These are phyloP conservation scores for Leishmania guyanensis DNA, from an alignment of 208 protist species.

Conservation along the genomic window DNA sequence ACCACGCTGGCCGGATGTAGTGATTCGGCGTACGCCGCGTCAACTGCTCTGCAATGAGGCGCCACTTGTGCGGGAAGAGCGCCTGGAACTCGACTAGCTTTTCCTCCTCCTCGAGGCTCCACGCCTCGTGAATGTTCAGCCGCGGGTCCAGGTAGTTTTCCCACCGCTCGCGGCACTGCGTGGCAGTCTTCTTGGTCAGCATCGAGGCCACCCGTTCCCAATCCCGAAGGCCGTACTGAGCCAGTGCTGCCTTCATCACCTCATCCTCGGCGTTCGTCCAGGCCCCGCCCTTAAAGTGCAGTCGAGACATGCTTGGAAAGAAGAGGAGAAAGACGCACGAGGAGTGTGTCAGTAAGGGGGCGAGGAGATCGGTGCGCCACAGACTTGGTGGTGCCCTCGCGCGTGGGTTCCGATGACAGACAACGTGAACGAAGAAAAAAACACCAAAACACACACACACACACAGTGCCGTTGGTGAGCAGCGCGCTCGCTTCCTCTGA, in stretches of 20 bases:
- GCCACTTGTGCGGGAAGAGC: slow-evolving; percentile 99
- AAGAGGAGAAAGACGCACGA: slow-evolving; percentile 10
- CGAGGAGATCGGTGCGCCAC: not conserved
- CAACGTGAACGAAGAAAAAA: not conserved
- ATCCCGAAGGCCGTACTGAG: slow-evolving; percentile 99
- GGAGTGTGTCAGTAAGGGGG: not conserved
- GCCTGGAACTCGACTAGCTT: slow-evolving; percentile 98
- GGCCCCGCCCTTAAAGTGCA: slow-evolving; percentile 97
- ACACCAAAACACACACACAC: not conserved
- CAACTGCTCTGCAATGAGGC: slow-evolving; percentile 95
- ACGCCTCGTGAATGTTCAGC: slow-evolving; percentile 99
- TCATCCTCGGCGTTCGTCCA: slow-evolving; percentile 99
- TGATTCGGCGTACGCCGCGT: slow-evolving; percentile 44
- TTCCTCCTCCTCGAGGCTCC: slow-evolving; percentile 99
- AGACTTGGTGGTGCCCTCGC: not conserved
- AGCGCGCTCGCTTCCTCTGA: not conserved
- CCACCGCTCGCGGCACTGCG: slow-evolving; percentile 99
- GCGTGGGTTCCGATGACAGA: not conserved
- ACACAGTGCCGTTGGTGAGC: not conserved
- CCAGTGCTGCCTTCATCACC: slow-evolving; percentile 99
- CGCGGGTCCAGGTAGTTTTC: slow-evolving; percentile 99
- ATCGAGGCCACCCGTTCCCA: slow-evolving; percentile 99
- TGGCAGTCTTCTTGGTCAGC: slow-evolving; percentile 97
- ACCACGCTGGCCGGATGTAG: slow-evolving; percentile 96
- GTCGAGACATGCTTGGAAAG: slow-evolving; percentile 68